These are phyloP conservation scores for Penicillium expansum DNA, from an alignment of 2,329 filamentous ascomycete species.

Conservation along the genomic window DNA sequence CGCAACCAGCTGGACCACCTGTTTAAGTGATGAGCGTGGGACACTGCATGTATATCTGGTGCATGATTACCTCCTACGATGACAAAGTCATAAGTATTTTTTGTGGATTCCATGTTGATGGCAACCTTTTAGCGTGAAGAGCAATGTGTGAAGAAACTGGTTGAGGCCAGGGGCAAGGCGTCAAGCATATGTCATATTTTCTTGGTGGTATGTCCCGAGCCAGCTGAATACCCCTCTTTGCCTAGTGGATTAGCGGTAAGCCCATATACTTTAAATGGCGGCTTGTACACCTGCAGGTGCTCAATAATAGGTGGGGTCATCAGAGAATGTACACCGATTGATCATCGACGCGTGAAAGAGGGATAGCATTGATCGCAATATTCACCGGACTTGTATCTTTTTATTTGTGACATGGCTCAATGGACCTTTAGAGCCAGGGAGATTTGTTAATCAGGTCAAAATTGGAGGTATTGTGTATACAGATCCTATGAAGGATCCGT, in stretches of 20 bases:
- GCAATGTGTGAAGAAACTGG: no score
- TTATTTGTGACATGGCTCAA: background rate
- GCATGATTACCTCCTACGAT: slow-evolving; percentile 19
- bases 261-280: background rate
- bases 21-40: background rate
- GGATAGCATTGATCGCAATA: background rate
- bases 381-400: background rate
- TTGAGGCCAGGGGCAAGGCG: no score
- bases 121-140: background rate
- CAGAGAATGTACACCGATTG: background rate
- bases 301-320: background rate
- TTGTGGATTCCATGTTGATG: slow-evolving; percentile 2
- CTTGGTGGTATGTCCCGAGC: background rate
- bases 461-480: background rate
- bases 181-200: no score
- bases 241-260: background rate
- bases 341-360: background rate
- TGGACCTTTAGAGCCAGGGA: background rate
- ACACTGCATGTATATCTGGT: background rate
- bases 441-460: background rate
- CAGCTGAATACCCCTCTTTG: background rate
- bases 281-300: background rate
- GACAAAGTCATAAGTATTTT: slow-evolving; percentile 15
- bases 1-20: slow-evolving; percentile 61
- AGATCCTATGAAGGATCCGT: background rate